Conservation (phyloP, 805 yeast species). For the Barnettozyma sp. region DNA sequence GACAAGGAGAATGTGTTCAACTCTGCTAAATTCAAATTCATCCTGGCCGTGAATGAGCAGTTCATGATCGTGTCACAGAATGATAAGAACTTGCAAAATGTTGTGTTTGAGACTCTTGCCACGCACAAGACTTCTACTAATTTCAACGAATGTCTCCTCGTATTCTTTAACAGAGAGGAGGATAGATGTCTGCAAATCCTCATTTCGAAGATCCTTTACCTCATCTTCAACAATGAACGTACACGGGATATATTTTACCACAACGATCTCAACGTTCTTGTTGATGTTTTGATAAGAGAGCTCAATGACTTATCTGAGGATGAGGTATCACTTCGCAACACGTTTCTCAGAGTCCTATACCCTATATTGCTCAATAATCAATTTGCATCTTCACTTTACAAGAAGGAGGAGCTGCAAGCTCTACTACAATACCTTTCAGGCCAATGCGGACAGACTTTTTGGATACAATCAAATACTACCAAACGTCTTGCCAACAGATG, state of each 20-base stretch:
- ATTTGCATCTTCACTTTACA: conserved; percentile 49
- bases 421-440: conserved; percentile 43
- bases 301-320: conserved; percentile 59
- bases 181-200: conserved; percentile 69
- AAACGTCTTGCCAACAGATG: conserved; percentile 33
- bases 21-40: conserved; percentile 60
- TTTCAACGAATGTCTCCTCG: conserved; percentile 62
- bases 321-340: conserved; percentile 52
- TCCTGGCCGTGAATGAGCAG: conserved; percentile 80
- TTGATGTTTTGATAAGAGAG: conserved; percentile 79
- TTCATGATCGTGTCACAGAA: conserved; percentile 55
- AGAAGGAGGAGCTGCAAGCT: conserved; percentile 44
- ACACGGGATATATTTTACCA: conserved; percentile 68
- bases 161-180: conserved; percentile 70
- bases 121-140: conserved; percentile 34
- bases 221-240: conserved; percentile 53
- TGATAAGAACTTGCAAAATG: conserved; percentile 30
- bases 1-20: conserved; percentile 51
- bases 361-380: conserved; percentile 67
- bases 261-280: conserved; percentile 77
- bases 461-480: conserved; percentile 32
- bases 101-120: conserved; percentile 47
- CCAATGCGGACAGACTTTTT: conserved; percentile 26
- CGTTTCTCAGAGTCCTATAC: conserved; percentile 65
- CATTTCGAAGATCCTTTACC: conserved; percentile 69